These are phyloP conservation scores for Gamarada debralockiae DNA, from an alignment of 495 filamentous ascomycete species.

Conservation along the genomic window DNA sequence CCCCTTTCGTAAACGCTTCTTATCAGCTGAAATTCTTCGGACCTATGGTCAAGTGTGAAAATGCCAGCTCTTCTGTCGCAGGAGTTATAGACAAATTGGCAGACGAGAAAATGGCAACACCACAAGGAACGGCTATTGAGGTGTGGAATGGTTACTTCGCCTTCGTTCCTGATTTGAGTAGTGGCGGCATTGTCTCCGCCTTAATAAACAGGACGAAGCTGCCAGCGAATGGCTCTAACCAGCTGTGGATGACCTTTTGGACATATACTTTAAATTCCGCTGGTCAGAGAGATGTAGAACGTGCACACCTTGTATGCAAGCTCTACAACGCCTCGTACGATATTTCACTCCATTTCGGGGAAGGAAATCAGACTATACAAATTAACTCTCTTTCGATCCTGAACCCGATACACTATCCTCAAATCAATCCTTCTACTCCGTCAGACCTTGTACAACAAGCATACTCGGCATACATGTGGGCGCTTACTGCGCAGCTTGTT, in stretches of 20 bases:
- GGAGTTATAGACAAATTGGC: too few species aligned
- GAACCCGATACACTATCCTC: background rate
- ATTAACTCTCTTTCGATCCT: background rate
- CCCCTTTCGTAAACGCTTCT: too few species aligned
- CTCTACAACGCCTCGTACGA: slow-evolving; percentile 2
- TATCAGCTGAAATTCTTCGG: too few species aligned
- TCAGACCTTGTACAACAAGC: slow-evolving; percentile 2
- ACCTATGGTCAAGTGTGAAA: too few species aligned
- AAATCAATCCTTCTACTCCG: background rate
- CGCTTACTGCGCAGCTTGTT: slow-evolving; percentile 9
- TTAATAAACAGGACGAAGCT: background rate
- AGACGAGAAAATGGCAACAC: too few species aligned
- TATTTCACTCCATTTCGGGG: background rate
- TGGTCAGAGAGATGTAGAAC: background rate
- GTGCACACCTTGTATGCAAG: background rate
- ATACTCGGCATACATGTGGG: slow-evolving; percentile 19
- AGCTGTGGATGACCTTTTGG: slow-evolving; percentile 18
- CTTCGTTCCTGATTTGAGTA: slow-evolving; percentile 4
- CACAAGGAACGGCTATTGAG: too few species aligned
- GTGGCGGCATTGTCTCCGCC: background rate
- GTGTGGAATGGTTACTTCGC: background rate
- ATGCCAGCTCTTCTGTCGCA: too few species aligned
- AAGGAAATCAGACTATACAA: background rate
- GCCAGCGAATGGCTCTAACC: slow-evolving; percentile 14
- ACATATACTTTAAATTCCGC: background rate